Evolutionary conservation across 2,329 filamentous ascomycete genomes (phyloP).

Genomic region (Aspergillus carbonarius): DNA sequence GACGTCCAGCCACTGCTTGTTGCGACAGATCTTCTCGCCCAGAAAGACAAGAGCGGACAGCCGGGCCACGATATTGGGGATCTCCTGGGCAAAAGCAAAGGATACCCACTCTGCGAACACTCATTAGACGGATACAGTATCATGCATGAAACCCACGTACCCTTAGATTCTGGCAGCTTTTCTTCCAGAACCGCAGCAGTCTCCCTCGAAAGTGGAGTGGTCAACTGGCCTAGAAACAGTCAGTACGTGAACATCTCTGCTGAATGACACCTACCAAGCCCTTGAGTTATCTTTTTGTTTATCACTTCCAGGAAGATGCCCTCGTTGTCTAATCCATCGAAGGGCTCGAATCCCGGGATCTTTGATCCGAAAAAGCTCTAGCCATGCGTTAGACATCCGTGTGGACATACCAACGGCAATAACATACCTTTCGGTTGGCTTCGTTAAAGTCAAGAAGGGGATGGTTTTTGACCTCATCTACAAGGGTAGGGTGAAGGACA

Average conservation of each 20-base stretch:
- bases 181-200: constrained; percentile 25
- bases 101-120: constrained; percentile 54
- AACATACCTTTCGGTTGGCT: constrained; percentile 22
- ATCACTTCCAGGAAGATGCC: constrained; percentile 24
- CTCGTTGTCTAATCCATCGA: constrained; percentile 18
- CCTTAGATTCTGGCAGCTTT: constrained; percentile 22
- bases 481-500: constrained; percentile 30
- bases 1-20: constrained; percentile 54
- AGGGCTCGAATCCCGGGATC: constrained; percentile 32
- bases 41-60: constrained; percentile 57
- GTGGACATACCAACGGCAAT: background rate
- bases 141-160: constrained; percentile 18
- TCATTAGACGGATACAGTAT: background rate
- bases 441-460: constrained; percentile 29
- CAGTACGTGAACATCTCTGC: too few relatives aligned
- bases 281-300: constrained; percentile 32
- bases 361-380: constrained; percentile 31
- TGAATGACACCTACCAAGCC: constrained; percentile 24
- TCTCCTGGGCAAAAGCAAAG: constrained; percentile 54
- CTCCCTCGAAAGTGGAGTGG: constrained; percentile 29
- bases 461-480: constrained; percentile 35
- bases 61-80: constrained; percentile 54
- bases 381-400: constrained; percentile 3
- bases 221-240: constrained; percentile 22
- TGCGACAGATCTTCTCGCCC: constrained; percentile 51